Percentiles rank a stretch among this genome's conserved stretches.
Conservation (phyloP, 208 protist species). For the Leishmania martiniquensis region DNA sequence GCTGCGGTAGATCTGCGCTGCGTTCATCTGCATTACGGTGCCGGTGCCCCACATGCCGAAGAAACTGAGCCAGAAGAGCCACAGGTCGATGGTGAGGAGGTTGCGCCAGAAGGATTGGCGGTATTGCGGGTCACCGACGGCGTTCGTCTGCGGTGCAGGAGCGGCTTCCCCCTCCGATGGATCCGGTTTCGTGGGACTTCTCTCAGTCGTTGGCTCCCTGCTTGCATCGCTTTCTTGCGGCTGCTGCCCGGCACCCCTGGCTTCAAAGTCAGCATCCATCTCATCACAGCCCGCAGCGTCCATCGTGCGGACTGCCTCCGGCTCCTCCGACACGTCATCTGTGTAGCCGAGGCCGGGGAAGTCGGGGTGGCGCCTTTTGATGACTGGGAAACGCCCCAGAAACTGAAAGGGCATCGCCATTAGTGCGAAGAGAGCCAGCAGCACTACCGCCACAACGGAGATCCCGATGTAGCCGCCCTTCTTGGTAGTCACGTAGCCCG, state of each 20-base stretch:
- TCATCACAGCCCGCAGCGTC: background rate
- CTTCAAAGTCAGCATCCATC: background rate
- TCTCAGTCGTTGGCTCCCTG: background rate
- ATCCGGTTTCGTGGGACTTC: background rate
- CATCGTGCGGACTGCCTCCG: background rate
- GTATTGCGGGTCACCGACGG: conserved; percentile 63
- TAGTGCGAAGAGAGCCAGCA: conserved; percentile 55
- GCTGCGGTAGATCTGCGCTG: conserved; percentile 73
- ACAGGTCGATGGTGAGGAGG: conserved; percentile 68
- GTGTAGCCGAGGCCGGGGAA: conserved; percentile 45
- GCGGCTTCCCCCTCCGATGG: conserved; percentile 1
- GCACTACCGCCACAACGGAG: conserved; percentile 42
- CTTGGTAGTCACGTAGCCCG: conserved; percentile 44
- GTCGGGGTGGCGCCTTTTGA: conserved; percentile 41
- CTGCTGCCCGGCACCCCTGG: background rate
- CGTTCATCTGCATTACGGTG: conserved; percentile 77
- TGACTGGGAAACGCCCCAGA: conserved; percentile 57
- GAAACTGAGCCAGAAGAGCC: conserved; percentile 69
- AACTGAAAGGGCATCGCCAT: conserved; percentile 75
- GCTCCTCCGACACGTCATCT: conserved; percentile 15
- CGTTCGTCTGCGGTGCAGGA: conserved; percentile 12
- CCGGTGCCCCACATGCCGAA: conserved; percentile 79
- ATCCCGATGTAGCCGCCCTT: conserved; percentile 45
- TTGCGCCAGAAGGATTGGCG: conserved; percentile 62
- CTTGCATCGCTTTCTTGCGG: background rate